These are phyloP conservation scores for Candida ipomoeae DNA, from an alignment of 805 yeast species.

Conservation along the genomic window DNA sequence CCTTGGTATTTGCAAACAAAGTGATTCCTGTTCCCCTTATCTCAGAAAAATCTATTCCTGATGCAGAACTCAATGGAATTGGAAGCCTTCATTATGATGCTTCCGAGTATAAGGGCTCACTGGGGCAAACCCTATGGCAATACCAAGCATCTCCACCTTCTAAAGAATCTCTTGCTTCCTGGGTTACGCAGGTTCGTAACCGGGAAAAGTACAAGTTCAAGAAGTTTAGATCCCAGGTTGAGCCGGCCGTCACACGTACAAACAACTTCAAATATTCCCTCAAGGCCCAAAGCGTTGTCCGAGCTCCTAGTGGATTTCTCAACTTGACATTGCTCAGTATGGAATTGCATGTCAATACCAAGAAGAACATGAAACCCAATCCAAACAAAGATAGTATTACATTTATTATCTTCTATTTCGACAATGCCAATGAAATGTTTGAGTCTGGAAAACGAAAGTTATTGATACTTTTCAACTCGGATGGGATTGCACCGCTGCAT, in stretches of 20 bases:
- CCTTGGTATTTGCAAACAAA: slow-evolving; percentile 66
- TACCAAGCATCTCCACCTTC: slow-evolving; percentile 50
- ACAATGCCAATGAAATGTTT: slow-evolving; percentile 31
- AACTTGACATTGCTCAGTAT: slow-evolving; percentile 55
- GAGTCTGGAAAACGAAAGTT: slow-evolving; percentile 6
- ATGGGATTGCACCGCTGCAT: slow-evolving; percentile 1
- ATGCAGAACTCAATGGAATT: not conserved
- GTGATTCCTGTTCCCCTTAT: slow-evolving; percentile 43
- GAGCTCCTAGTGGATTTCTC: slow-evolving; percentile 39
- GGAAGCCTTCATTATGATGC: not conserved
- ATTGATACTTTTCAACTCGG: slow-evolving; percentile 6
- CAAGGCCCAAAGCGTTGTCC: slow-evolving; percentile 26
- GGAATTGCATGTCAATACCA: slow-evolving; percentile 64
- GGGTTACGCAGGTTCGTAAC: slow-evolving; percentile 23
- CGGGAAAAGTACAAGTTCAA: slow-evolving; percentile 12
- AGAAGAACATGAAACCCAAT: slow-evolving; percentile 52
- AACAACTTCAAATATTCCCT: slow-evolving; percentile 39
- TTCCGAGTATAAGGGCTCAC: not conserved
- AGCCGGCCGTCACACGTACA: slow-evolving; percentile 40
- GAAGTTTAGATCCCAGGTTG: slow-evolving; percentile 48
- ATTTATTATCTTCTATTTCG: slow-evolving; percentile 62
- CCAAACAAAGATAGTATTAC: slow-evolving; percentile 57
- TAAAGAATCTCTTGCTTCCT: slow-evolving; percentile 30
- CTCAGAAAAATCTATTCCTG: slow-evolving; percentile 22
- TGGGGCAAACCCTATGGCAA: slow-evolving; percentile 33